phyloP scores from a whole-genome alignment of 1,284 basidiomycete genomes.

The Anthracocystis setariae region DNA sequence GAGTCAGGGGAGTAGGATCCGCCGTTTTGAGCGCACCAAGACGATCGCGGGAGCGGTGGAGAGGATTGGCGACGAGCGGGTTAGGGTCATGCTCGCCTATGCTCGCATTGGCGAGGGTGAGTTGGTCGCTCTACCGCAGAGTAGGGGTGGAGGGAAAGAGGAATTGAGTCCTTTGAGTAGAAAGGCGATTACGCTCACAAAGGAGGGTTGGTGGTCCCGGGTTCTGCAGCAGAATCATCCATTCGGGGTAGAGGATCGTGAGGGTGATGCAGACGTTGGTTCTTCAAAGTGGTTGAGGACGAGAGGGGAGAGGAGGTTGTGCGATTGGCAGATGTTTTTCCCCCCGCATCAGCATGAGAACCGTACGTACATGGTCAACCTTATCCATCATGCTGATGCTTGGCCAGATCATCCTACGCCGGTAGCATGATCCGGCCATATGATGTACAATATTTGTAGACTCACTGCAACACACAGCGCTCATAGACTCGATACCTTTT shows the following conservation, averaged over 20 bases:
- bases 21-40: slow-evolving; percentile 45
- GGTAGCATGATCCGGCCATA: slow-evolving; percentile 1
- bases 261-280: background rate
- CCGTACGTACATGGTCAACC: slow-evolving; percentile 20
- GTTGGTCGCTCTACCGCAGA: slow-evolving; percentile 8
- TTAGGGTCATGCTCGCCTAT: slow-evolving; percentile 34
- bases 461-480: background rate
- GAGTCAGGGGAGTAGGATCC: slow-evolving; percentile 30
- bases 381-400: slow-evolving; percentile 32
- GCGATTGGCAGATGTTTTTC: slow-evolving; percentile 37
- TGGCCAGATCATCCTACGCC: slow-evolving; percentile 36
- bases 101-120: slow-evolving; percentile 26
- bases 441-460: too few relatives aligned
- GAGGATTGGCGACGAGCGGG: slow-evolving; percentile 38
- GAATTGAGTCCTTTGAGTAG: slow-evolving; percentile 16
- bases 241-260: background rate
- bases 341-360: slow-evolving; percentile 20
- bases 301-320: slow-evolving; percentile 8
- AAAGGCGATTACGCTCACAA: slow-evolving; percentile 25
- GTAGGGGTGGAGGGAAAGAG: background rate
- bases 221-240: slow-evolving; percentile 32
- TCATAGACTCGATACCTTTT: background rate
- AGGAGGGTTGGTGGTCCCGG: slow-evolving; percentile 42
- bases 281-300: background rate
- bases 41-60: slow-evolving; percentile 47